Evolutionary conservation across 192 early-diverging fungal genomes (phyloP), one percentile per base, ranked within the genome.

Genomic region (Entomortierella beljakovae): DNA sequence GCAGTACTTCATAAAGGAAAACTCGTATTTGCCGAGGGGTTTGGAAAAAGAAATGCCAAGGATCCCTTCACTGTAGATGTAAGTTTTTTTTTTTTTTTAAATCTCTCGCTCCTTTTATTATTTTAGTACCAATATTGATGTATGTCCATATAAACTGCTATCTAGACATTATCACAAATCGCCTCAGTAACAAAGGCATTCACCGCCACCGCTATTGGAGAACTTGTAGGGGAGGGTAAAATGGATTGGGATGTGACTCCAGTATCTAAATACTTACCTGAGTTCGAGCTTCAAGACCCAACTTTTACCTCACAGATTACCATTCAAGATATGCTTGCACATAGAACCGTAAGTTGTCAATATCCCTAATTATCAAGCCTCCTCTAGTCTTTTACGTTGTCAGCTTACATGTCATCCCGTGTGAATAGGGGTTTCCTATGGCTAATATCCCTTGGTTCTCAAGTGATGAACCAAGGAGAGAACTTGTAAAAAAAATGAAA

Each of bases 1-100:
- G 64, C 53, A 11, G 54, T 67, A 2, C 54, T 57, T 1, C 64
- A 67, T 49, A 42, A 46, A 33, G 64, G 64, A 42, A 57, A 67
- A 49, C 10, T 67, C 33, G 48, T 65, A 23, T 65, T 48, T 65
- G 63, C 63, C 29, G 63, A 65, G 37, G 63, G 63, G 7, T 65
- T 65, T 46, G 64, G 64, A 13, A 57, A 55, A 51, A 52, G 64
- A 32, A 67, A 67, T 42, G 51, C 20, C 22, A 64, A 64, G 6
- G 64, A 67, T 15, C 64, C 64, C 48, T 26, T 57, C 29, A 55
- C 53, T 9, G 29, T 54, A 1, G 64, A 67, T 35, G 64, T 67
- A 67, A 34, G 54, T 20, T 1, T 28, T 15, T 54, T 64, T 3
- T 31, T 6, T 38, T 4, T 16, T 54, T 31, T 48, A n/a, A n/a